These are phyloP conservation scores for Trypethelium eluteriae DNA, from an alignment of 495 filamentous ascomycete species.

Conservation along the genomic window DNA sequence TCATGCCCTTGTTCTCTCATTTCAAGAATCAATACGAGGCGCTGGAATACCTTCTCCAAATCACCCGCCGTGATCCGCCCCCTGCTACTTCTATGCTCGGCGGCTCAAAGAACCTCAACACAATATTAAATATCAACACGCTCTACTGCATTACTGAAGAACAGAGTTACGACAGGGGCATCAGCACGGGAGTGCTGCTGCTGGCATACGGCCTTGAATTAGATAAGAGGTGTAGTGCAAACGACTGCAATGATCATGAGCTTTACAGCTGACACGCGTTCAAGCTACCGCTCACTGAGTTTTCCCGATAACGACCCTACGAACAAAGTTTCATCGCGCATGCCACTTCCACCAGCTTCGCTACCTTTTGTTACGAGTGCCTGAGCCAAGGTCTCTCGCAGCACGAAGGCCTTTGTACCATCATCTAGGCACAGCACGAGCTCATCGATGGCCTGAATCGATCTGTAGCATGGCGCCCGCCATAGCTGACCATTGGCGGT, in stretches of 20 bases:
- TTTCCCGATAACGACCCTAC: conserved; percentile 6
- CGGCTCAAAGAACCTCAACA: conserved; percentile 10
- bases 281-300: conserved; percentile 17
- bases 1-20: conserved; percentile 12
- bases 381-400: conserved; percentile 19
- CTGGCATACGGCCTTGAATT: conserved; percentile 18
- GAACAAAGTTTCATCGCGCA: conserved; percentile 17
- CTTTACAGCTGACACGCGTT: not conserved
- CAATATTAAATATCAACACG: conserved; percentile 16
- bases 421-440: conserved; percentile 19
- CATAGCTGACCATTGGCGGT: too few relatives aligned
- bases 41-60: conserved; percentile 11
- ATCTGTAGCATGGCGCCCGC: too few relatives aligned
- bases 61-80: conserved; percentile 12
- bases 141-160: conserved; percentile 13
- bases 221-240: conserved; percentile 4
- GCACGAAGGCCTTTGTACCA: conserved; percentile 18
- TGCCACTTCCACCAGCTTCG: conserved; percentile 21
- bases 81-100: conserved; percentile 11
- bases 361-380: conserved; percentile 26
- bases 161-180: not conserved
- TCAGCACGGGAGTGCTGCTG: conserved; percentile 14
- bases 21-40: conserved; percentile 20
- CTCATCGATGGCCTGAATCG: not conserved
- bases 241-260: not conserved